These are phyloP conservation scores for Neurospora sp. DNA, from an alignment of 495 filamentous ascomycete species.

Conservation along the genomic window DNA sequence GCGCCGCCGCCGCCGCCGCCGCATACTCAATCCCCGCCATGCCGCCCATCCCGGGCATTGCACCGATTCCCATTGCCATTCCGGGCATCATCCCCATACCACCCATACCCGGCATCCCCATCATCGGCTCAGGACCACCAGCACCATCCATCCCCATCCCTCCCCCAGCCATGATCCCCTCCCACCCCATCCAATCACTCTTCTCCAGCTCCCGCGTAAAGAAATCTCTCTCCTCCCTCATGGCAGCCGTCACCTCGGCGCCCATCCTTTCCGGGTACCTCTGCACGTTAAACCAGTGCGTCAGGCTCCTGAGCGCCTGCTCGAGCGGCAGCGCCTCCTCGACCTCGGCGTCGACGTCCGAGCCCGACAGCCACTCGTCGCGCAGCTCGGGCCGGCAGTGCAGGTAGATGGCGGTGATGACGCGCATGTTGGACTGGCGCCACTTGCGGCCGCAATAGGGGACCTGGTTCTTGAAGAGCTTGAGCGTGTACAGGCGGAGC, in stretches of 20 bases:
- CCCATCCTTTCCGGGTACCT: slow-evolving; percentile 76
- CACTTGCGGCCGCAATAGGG: slow-evolving; percentile 97
- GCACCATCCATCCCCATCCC: neutral
- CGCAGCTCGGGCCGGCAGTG: slow-evolving; percentile 86
- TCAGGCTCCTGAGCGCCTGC: slow-evolving; percentile 75
- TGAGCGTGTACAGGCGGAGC: slow-evolving; percentile 87
- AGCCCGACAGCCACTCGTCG: slow-evolving; percentile 90
- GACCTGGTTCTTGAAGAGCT: slow-evolving; percentile 96
- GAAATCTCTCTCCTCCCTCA: slow-evolving; percentile 79
- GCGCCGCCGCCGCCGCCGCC: neutral
- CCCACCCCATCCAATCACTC: slow-evolving; percentile 41
- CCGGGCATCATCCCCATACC: neutral
- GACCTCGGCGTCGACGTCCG: slow-evolving; percentile 83
- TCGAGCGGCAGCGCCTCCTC: slow-evolving; percentile 87
- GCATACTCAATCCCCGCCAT: neutral
- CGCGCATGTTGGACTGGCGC: slow-evolving; percentile 96
- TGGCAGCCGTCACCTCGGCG: slow-evolving; percentile 46
- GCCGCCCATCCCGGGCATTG: neutral
- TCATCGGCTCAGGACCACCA: slow-evolving; percentile 1
- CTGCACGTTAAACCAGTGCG: slow-evolving; percentile 85
- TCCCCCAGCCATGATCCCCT: slow-evolving; percentile 1
- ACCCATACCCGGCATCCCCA: slow-evolving; percentile 1
- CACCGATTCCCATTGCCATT: neutral
- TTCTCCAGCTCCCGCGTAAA: slow-evolving; percentile 83
- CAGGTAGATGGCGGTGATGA: slow-evolving; percentile 93